Conservation (phyloP, 2,329 filamentous ascomycete species). For the Monilinia aucupariae region DNA sequence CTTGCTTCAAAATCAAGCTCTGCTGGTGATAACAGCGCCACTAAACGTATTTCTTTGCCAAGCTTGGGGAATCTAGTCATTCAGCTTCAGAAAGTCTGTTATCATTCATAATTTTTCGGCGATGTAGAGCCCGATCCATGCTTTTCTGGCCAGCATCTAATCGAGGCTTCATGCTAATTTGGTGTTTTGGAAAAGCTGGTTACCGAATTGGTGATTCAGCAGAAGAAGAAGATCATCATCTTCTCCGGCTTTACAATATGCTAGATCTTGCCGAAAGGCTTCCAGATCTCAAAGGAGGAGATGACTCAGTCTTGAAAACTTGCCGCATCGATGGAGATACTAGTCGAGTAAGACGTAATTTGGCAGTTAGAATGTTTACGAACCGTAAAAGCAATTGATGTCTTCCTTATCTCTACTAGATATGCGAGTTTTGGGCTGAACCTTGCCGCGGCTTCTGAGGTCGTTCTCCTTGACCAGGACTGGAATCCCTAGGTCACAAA, state of each 20-base stretch:
- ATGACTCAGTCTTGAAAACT: constrained; percentile 64
- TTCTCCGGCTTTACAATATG: constrained; percentile 92
- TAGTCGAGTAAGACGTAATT: constrained; percentile 79
- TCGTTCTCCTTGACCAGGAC: constrained; percentile 94
- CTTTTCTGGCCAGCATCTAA: constrained; percentile 67
- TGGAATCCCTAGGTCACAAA: constrained; percentile 98
- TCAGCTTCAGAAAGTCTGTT: constrained; percentile 88
- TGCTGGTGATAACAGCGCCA: constrained; percentile 26
- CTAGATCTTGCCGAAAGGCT: constrained; percentile 91
- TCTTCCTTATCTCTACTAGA: constrained; percentile 86
- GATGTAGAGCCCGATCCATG: constrained; percentile 49
- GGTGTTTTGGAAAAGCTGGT: constrained; percentile 77
- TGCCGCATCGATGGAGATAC: constrained; percentile 79
- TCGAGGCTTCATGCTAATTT: constrained; percentile 86
- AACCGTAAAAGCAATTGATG: constrained; percentile 74
- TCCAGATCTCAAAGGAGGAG: constrained; percentile 42
- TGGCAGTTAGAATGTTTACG: constrained; percentile 91
- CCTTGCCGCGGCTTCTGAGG: constrained; percentile 88
- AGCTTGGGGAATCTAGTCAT: constrained; percentile 85
- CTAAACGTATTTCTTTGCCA: constrained; percentile 39
- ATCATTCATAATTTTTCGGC: constrained; percentile 64
- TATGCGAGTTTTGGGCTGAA: constrained; percentile 97
- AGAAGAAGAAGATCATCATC: constrained; percentile 75
- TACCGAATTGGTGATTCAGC: constrained; percentile 62
- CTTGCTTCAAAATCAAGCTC: constrained; percentile 32